Conservation (phyloP, 495 filamentous ascomycete genomes). For the Filosporella fistucella region DNA sequence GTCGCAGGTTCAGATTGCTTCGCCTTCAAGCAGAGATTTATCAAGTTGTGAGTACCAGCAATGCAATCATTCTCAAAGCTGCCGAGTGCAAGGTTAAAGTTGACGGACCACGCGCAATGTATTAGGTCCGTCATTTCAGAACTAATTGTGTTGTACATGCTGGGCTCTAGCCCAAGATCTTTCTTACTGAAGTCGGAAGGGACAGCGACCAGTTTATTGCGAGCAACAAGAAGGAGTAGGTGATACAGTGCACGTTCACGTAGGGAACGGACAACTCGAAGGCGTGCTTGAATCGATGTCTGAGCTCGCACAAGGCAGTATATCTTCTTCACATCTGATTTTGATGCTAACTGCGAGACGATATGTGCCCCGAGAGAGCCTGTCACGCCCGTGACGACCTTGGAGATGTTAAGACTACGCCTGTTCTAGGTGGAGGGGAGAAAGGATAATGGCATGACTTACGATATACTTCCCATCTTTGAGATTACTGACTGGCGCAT, state of each 20-base stretch:
- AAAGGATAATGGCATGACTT: conserved; percentile 36
- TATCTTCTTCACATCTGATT: conserved; percentile 34
- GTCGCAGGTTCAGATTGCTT: conserved; percentile 9
- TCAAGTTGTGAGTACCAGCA: conserved; percentile 39
- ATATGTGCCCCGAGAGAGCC: conserved; percentile 55
- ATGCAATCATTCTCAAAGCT: conserved; percentile 54
- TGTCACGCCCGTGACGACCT: conserved; percentile 46
- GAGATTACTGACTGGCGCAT: conserved; percentile 27
- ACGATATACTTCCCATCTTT: conserved; percentile 33
- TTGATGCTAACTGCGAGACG: conserved; percentile 36
- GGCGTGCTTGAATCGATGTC: conserved; percentile 20
- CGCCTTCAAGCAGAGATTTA: conserved; percentile 7
- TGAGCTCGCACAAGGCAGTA: conserved; percentile 49
- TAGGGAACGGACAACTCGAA: conserved; percentile 36
- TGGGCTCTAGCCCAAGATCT: conserved; percentile 10
- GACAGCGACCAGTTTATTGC: conserved; percentile 16
- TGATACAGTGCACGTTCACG: conserved; percentile 28
- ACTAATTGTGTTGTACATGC: conserved; percentile 21
- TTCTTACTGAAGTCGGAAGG: conserved; percentile 18
- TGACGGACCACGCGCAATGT: conserved; percentile 65
- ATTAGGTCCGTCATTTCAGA: conserved; percentile 41
- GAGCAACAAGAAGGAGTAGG: conserved; percentile 38
- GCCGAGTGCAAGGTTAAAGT: conserved; percentile 52
- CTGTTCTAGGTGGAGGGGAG: background rate
- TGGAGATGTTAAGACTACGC: background rate